Conservation (phyloP, 768 basidiomycete species). For the Nevesoporus exiguus region DNA sequence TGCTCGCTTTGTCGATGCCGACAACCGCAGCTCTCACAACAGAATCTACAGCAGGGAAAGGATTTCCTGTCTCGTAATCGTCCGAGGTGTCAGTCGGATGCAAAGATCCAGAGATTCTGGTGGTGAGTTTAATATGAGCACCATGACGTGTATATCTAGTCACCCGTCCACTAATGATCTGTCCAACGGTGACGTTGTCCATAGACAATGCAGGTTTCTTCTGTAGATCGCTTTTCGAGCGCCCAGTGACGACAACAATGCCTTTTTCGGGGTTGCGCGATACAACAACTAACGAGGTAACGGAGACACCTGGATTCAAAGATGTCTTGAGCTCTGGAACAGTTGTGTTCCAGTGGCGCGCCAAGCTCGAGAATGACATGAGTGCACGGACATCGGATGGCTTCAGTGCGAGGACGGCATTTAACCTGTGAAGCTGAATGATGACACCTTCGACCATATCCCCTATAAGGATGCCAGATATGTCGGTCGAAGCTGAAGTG, state of each 20-base stretch:
- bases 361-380: constrained; percentile 83
- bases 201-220: constrained; percentile 55
- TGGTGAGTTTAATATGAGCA: constrained; percentile 71
- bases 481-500: constrained; percentile 51
- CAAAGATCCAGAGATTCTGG: constrained; percentile 69
- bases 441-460: constrained; percentile 67
- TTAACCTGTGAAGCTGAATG: constrained; percentile 82
- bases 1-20: constrained; percentile 59
- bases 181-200: constrained; percentile 66
- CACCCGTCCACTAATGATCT: constrained; percentile 78
- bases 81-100: constrained; percentile 82
- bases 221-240: constrained; percentile 54
- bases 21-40: constrained; percentile 72
- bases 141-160: constrained; percentile 69
- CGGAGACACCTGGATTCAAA: constrained; percentile 64
- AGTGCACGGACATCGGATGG: constrained; percentile 72
- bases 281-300: constrained; percentile 83
- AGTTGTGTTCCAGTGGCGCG: constrained; percentile 69
- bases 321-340: constrained; percentile 59
- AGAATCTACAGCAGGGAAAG: constrained; percentile 60
- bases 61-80: constrained; percentile 59
- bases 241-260: constrained; percentile 80
- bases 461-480: constrained; percentile 75
- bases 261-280: constrained; percentile 83
- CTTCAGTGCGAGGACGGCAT: constrained; percentile 69